These are phyloP conservation scores for Podaxis sp. DNA, from an alignment of 768 basidiomycete genomes.

Conservation along the genomic window DNA sequence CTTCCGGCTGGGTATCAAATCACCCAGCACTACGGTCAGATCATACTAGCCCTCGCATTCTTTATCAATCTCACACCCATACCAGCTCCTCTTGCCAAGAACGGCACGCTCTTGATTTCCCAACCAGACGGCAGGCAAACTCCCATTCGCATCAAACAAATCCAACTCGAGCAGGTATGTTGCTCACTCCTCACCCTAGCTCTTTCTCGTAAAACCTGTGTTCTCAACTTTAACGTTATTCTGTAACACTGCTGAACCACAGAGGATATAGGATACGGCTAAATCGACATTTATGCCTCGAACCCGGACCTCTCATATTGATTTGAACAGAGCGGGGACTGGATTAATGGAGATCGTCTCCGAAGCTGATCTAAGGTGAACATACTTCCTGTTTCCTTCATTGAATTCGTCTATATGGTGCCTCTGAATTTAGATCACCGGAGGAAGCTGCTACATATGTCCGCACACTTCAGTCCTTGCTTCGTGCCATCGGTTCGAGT, in stretches of 20 bases:
- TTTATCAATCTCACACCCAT: not conserved
- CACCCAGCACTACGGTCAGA: constrained; percentile 85
- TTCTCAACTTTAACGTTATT: not conserved
- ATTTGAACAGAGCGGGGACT: constrained; percentile 87
- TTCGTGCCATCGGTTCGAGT: constrained; percentile 82
- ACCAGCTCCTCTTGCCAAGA: constrained; percentile 73
- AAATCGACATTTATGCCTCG: constrained; percentile 66
- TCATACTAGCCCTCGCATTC: constrained; percentile 9
- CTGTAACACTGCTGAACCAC: not conserved
- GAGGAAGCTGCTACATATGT: constrained; percentile 92
- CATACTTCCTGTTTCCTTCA: constrained; percentile 11
- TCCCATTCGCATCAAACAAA: constrained; percentile 72
- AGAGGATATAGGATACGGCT: constrained; percentile 69
- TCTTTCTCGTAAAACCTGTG: not conserved
- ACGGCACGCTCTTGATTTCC: constrained; percentile 48
- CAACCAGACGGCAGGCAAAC: constrained; percentile 28
- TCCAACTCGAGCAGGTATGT: constrained; percentile 91
- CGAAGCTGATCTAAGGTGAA: constrained; percentile 78
- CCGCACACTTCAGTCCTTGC: constrained; percentile 69
- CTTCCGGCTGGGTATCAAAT: constrained; percentile 95
- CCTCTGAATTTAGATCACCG: constrained; percentile 47
- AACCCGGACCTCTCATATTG: constrained; percentile 56
- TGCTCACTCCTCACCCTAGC: not conserved
- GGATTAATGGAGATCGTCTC: constrained; percentile 96
- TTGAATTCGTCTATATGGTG: constrained; percentile 19